Base-by-base conservation (phyloP, 148 eudicot species). In the Camellia sinensis region DNA sequence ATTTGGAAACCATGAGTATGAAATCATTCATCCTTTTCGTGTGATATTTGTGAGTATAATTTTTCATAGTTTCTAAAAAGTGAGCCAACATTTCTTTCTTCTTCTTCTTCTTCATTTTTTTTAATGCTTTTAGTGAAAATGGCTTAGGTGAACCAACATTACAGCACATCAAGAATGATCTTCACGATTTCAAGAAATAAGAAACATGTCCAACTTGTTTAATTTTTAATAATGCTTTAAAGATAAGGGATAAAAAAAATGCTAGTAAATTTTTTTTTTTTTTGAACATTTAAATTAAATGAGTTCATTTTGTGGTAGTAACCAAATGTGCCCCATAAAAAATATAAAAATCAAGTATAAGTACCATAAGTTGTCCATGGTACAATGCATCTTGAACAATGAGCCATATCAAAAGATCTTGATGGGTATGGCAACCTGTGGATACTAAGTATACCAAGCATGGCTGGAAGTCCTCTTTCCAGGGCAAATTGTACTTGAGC, bases 401-500 rank as follows among this genome's bases (percentile, higher is more conserved):
- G 92, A 81, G 88, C 89, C 84, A 90, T 83, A 77, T 90, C 92
- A 21, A 90, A 88, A 72, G 92, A 83, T 70, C 89, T 82, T 2
- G 92, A 85, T 57, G 92, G 90, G 71, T 79, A 90, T 22, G 91
- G 86, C 46, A 90, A 80, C 74, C 91, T 86, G 83, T 86, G 75
- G 66, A 87, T 82, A 71, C 91, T 79, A 40, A 90, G 87, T 52
- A 86, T 74, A 59, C 87, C 91, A 70, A 88, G 83, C 91, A 90
- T 90, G 4, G 91, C 91, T 4, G 89, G 92, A 68, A 88, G 83
- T 67, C 92, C 91, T 85, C 92, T 83, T 79, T 90, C 90, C 29
- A 90, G 57, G 45, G 92, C 90, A 80, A 90, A 88, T 77, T 90
- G 92, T 71, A 90, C 91, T 73, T 90, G 93, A 77, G 91, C 85